Conservation (phyloP, 2,329 filamentous ascomycete genomes). For the Ophiostoma montium region DNA sequence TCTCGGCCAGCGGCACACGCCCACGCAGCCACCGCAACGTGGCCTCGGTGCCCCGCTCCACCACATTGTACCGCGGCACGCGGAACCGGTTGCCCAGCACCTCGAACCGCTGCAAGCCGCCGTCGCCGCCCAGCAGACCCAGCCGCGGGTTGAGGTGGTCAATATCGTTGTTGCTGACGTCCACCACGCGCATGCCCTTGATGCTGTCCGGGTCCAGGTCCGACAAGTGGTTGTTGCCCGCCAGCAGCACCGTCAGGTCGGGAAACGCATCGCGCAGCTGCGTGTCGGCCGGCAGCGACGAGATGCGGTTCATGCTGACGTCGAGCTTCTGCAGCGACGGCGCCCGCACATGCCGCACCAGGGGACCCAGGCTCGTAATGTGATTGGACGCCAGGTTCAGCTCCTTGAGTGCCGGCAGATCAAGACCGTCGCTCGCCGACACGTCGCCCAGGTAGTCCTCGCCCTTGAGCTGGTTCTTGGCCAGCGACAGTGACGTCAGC, state of each 20-base stretch:
- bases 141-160: conserved; percentile 66
- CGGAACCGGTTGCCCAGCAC: conserved; percentile 78
- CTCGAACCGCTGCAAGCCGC: conserved; percentile 51
- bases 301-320: conserved; percentile 68
- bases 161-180: conserved; percentile 77
- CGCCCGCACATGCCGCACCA: conserved; percentile 55
- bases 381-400: conserved; percentile 64
- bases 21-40: conserved; percentile 70
- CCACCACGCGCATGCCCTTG: conserved; percentile 58
- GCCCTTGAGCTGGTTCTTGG: conserved; percentile 57
- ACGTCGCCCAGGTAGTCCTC: conserved; percentile 42
- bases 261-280: conserved; percentile 54
- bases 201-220: conserved; percentile 62
- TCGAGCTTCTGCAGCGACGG: conserved; percentile 65
- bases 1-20: conserved; percentile 51
- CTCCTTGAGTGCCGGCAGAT: conserved; percentile 61
- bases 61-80: conserved; percentile 68
- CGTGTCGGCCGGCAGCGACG: conserved; percentile 42
- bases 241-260: conserved; percentile 53
- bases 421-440: conserved; percentile 38
- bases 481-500: conserved; percentile 57
- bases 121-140: conserved; percentile 55
- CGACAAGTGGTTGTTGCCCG: conserved; percentile 64
- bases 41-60: conserved; percentile 79
- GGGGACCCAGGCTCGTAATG: conserved; percentile 52